Evolutionary conservation across 2,329 filamentous ascomycete species (phyloP), one percentile per base, ranked within the genome.

Genomic region (Cadophora luteo-olivacea): DNA sequence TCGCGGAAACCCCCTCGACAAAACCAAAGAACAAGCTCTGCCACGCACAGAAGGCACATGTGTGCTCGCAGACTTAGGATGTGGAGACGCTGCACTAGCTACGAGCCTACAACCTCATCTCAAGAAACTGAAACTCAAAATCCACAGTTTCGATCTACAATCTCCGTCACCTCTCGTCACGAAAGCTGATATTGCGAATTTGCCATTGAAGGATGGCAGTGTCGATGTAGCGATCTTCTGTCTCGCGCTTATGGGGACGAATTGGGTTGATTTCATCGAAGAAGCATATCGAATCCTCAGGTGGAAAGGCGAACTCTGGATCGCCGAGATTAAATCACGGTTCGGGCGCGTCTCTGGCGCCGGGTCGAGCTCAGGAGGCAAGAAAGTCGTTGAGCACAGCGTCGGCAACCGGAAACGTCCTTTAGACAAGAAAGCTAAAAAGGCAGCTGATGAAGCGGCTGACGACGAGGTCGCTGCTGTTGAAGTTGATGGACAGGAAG

Each of bases 231-330:
- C 92, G 61, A 90, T 99, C 74, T 98, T 98, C 84, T 99, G 96
- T 80, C 86, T 99, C 38, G 96, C 95, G 61, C 87, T 99, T 68
- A 99, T 99, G 96, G 96, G 96, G 77, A 99, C 96, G 66, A 99
- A 99, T 82, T 99, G 96, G 95, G 87, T 97, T 64, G 90, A 93
- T 75, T 98, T 99, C 79, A 87, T 99, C 76, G 96, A 98, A 81
- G 96, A 99, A 82, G 95, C 95, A 16, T 97, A 93, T 83, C 90
- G 96, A 65, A 86, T 98, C 63, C 86, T 99, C 70, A 91, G 93
- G 77, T 94, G 94, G 87, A 95, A 96, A 77, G 96, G 96, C 73
- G 96, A 99, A 83, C 89, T 97, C 65, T 99, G 96, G 96, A 88
- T 99, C 63, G 92, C 93, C 60, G 96, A 99, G 82, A 97, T 99